Percentiles rank a stretch among this genome's conserved stretches.
These are phyloP conservation scores for Cyathus striatus DNA, from an alignment of 768 basidiomycete genomes.

Conservation along the genomic window DNA sequence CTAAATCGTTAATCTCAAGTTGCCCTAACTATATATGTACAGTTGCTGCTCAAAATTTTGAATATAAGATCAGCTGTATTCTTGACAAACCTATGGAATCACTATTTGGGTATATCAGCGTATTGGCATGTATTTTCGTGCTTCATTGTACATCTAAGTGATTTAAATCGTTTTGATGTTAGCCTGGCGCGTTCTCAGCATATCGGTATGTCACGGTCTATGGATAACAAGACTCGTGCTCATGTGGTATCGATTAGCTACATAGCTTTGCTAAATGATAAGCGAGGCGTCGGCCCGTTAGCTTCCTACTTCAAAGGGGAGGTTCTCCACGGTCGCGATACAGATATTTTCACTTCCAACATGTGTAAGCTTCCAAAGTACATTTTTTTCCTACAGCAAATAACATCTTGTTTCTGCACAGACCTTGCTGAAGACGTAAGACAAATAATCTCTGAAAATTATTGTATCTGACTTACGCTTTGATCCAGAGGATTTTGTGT, in stretches of 20 bases:
- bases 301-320: slow-evolving; percentile 99
- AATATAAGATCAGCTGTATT: slow-evolving; percentile 90
- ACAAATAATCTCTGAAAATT: not conserved
- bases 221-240: no score
- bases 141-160: not conserved
- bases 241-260: slow-evolving; percentile 42
- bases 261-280: slow-evolving; percentile 86
- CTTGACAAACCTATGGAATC: slow-evolving; percentile 87
- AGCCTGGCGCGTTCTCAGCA: slow-evolving; percentile 94
- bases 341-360: slow-evolving; percentile 92
- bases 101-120: slow-evolving; percentile 94
- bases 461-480: slow-evolving; percentile 5
- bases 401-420: slow-evolving; percentile 19
- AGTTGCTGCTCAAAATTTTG: slow-evolving; percentile 95
- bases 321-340: slow-evolving; percentile 73
- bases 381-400: not conserved
- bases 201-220: slow-evolving; percentile 48
- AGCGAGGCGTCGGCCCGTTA: slow-evolving; percentile 76
- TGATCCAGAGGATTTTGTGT: slow-evolving; percentile 68
- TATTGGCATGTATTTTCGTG: slow-evolving; percentile 49
- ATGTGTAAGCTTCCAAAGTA: slow-evolving; percentile 63
- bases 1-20: slow-evolving; percentile 3
- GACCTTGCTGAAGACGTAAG: slow-evolving; percentile 87
- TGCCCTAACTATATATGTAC: not conserved
- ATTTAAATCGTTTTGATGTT: slow-evolving; percentile 1